A percentile compares a stretch with the other conserved stretches of the same genome.
Evolutionary conservation across 2,329 filamentous ascomycete species (phyloP).

Genomic region (Chaetomiaceae sp.): DNA sequence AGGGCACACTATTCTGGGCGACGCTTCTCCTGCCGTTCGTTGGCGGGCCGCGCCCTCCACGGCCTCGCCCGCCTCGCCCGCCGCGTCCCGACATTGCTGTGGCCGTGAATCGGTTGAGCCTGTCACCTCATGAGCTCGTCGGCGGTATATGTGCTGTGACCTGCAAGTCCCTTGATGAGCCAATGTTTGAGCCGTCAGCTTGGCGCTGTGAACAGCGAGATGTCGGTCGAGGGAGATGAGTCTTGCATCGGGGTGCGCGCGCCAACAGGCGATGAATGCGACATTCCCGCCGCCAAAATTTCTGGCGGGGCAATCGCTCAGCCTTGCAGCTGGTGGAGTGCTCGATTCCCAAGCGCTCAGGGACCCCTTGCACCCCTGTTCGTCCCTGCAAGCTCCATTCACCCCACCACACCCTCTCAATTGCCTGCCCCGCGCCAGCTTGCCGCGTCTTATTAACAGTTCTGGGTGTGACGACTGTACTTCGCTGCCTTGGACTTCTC

Average conservation of each 20-base stretch:
- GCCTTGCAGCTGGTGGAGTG: not conserved
- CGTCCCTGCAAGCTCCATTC: not conserved
- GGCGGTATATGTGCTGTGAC: not conserved
- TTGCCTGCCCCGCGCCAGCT: not conserved
- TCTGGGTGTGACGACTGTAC: too few relatives aligned
- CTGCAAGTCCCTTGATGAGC: too few relatives aligned
- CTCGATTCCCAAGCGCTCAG: not conserved
- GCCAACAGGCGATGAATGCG: too few relatives aligned
- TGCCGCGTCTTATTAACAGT: not conserved
- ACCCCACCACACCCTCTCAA: not conserved
- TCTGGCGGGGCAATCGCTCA: not conserved
- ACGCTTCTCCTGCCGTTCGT: constrained; percentile 37
- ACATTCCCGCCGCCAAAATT: not conserved
- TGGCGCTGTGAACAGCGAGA: not conserved
- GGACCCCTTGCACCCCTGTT: not conserved
- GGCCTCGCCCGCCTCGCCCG: constrained; percentile 33
- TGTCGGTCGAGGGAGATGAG: not conserved
- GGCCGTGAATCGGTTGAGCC: not conserved
- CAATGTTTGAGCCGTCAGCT: too few relatives aligned
- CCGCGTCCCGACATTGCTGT: constrained; percentile 46
- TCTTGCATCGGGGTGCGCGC: too few relatives aligned
- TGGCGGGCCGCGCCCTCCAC: constrained; percentile 33
- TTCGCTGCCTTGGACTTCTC: too few relatives aligned
- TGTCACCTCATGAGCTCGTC: constrained; percentile 5
- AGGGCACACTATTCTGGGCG: constrained; percentile 42